Percentiles rank a stretch among this genome's conserved stretches.
Evolutionary conservation across 2,329 filamentous ascomycete species (phyloP).

Genomic region (Leptographium radiaticola): DNA sequence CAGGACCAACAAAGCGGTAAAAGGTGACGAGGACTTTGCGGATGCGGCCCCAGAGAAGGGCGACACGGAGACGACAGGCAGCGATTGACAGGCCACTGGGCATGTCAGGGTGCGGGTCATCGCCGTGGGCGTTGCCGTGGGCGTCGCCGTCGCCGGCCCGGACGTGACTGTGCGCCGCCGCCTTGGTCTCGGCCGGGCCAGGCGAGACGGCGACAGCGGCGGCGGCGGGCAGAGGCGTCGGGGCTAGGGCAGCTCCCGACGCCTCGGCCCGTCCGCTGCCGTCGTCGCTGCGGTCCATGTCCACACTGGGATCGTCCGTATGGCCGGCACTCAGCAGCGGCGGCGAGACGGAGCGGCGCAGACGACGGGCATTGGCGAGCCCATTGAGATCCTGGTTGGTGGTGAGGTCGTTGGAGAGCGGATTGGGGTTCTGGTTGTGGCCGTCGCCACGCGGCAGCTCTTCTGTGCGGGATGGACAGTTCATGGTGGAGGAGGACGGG

Average conservation of each 20-base stretch:
- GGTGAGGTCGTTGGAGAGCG: conserved; percentile 40
- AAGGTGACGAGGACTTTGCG: conserved; percentile 35
- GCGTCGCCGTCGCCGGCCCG: not conserved
- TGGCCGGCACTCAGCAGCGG: conserved; percentile 16
- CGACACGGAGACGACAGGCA: not conserved
- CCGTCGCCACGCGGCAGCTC: conserved; percentile 25
- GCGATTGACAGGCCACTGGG: too few species aligned
- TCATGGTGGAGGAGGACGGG: conserved; percentile 4
- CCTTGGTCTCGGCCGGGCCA: not conserved
- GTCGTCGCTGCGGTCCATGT: conserved; percentile 6
- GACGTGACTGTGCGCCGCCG: not conserved
- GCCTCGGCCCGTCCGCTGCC: not conserved
- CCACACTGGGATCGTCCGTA: conserved; percentile 6
- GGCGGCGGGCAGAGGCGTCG: not conserved
- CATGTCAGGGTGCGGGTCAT: too few species aligned
- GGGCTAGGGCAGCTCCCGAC: too few species aligned
- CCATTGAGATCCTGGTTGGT: conserved; percentile 43
- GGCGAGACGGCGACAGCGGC: not conserved
- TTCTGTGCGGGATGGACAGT: conserved; percentile 22
- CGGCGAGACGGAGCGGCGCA: conserved; percentile 11
- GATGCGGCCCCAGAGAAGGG: conserved; percentile 16
- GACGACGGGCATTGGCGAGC: conserved; percentile 29
- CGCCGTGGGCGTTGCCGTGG: not conserved
- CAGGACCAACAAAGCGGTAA: conserved; percentile 39
- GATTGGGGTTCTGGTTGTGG: conserved; percentile 42